A percentile compares a stretch with the other conserved stretches of the same genome.
phyloP scores from a whole-genome alignment of 768 basidiomycete genomes.

The Mycena rosella region DNA sequence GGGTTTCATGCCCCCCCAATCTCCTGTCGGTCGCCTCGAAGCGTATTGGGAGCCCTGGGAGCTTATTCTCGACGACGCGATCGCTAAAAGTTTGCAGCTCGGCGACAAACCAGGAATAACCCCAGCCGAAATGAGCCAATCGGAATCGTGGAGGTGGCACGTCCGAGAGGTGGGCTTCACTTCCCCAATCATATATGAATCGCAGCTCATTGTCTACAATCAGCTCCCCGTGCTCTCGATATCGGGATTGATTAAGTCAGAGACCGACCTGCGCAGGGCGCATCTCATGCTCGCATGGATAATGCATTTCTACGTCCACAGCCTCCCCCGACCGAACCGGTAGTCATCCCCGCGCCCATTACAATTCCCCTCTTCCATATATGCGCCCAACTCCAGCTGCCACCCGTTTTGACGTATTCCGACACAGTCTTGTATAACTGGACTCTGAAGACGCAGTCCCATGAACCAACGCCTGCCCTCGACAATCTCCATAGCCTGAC shows the following conservation, averaged over 20 bases:
- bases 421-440: constrained; percentile 95
- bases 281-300: constrained; percentile 82
- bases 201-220: constrained; percentile 9
- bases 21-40: constrained; percentile 75
- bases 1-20: constrained; percentile 90
- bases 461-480: constrained; percentile 52
- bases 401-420: constrained; percentile 91
- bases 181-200: constrained; percentile 14
- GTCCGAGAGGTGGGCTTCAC: constrained; percentile 59
- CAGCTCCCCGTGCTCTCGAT: constrained; percentile 70
- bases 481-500: constrained; percentile 75
- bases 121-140: constrained; percentile 52
- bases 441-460: constrained; percentile 54
- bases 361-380: constrained; percentile 83
- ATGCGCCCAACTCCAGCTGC: constrained; percentile 78
- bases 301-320: constrained; percentile 84
- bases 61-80: constrained; percentile 62
- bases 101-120: constrained; percentile 63
- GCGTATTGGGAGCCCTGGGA: constrained; percentile 82
- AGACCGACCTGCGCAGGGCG: constrained; percentile 73
- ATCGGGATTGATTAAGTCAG: constrained; percentile 59
- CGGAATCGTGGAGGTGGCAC: constrained; percentile 65
- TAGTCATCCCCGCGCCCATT: constrained; percentile 77
- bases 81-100: constrained; percentile 63
- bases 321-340: constrained; percentile 62